Evolutionary conservation across 2,329 filamentous ascomycete genomes (phyloP), one percentile per base, ranked within the genome.

Genomic region (Alternaria novae-zelandiae): DNA sequence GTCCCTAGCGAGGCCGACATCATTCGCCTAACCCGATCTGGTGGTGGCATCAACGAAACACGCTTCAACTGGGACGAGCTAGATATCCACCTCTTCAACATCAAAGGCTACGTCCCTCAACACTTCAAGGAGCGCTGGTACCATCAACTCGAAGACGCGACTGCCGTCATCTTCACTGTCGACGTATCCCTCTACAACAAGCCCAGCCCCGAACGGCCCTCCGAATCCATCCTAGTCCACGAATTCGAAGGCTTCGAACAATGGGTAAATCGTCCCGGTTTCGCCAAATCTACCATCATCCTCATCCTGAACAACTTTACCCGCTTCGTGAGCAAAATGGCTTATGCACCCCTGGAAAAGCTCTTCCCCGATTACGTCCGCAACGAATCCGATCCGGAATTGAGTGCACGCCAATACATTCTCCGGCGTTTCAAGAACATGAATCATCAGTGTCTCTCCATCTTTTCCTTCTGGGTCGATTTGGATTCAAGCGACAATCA

Each of bases 381-480:
- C 2, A 63, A 50, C 2, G 58, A 62, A 13, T 54, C 58, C 0
- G 73, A 78, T n/a, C 64, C 70, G 0, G 75, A 78, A 12, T 66
- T 67, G 3, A 70, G 75, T 0, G 77, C 76, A 0, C 64, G 77
- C 0, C 74, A 76, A 43, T 79, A 77, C 36, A 74, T 79, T 12
- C 64, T 78, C 1, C 64, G 66, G 28, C 67, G 72, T 4, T 78
- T 79, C 67, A 78, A 76, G 49, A 69, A 71, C 4, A 67, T 78
- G 11, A 79, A 78, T 43, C 66, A 71, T 6, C 75, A 75, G 44
- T 57, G 62, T 0, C 58, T 78, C 6, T 13, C 11, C 9, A 73
- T 79, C n/a, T 79, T 78, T 56, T 74, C 70, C 0, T 79, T 79
- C 57, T 79, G 77, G 77, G 76, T 78, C 12, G 77, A 79, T 47